phyloP scores from a whole-genome alignment of 257 asterid genomes.

The Ocimum tenuiflorum region DNA sequence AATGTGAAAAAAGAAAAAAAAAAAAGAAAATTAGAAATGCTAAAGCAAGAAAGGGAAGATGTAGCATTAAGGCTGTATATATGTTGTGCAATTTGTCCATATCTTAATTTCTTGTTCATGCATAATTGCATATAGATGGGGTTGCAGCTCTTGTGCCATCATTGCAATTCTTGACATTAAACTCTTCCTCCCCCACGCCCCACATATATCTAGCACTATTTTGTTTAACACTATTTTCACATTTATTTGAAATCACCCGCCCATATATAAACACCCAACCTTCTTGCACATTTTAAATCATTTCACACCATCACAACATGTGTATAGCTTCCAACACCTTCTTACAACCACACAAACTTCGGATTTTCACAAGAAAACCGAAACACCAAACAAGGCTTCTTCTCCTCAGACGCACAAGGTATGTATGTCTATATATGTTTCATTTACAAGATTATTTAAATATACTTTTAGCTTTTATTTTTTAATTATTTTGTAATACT shows the following conservation, averaged over 20 bases:
- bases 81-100: neutral
- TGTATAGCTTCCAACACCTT: too few relatives aligned
- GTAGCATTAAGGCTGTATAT: too few relatives aligned
- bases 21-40: too few relatives aligned
- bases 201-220: neutral
- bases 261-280: neutral
- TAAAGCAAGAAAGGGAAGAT: too few relatives aligned
- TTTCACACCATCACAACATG: conserved; percentile 22
- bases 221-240: neutral
- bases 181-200: neutral
- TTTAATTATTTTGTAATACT: too few relatives aligned
- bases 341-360: conserved; percentile 13
- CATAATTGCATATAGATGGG: conserved; percentile 32
- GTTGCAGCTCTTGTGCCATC: conserved; percentile 43
- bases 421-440: neutral
- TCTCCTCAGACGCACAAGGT: conserved; percentile 36
- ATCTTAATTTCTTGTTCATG: conserved; percentile 25
- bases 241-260: neutral
- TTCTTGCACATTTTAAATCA: neutral
- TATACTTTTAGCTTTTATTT: too few relatives aligned
- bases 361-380: conserved; percentile 16
- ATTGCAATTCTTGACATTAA: conserved; percentile 42
- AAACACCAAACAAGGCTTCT: conserved; percentile 25
- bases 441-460: too few relatives aligned
- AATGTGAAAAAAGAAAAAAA: too few relatives aligned